Conservation (phyloP, 2,329 filamentous ascomycete species). For the Neofusicoccum cordaticola region DNA sequence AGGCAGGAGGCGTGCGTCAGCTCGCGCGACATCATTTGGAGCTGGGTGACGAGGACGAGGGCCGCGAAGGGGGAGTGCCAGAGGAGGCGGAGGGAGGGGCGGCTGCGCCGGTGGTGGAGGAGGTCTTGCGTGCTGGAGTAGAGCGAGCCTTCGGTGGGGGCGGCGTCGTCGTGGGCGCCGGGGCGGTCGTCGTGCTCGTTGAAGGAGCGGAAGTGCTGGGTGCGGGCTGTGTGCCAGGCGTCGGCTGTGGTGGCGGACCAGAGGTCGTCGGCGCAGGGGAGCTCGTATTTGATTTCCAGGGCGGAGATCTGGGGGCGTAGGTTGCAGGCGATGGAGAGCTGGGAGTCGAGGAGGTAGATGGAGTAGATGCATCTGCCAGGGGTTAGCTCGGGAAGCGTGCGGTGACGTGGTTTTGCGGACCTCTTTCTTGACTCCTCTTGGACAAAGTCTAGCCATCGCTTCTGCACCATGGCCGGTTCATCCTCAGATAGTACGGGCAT, state of each 20-base stretch:
- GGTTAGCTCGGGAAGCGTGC: constrained; percentile 7
- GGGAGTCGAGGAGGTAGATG: constrained; percentile 24
- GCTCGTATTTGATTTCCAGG: constrained; percentile 25
- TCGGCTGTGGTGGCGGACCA: constrained; percentile 22
- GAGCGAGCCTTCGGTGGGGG: not conserved
- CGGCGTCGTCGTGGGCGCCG: not conserved
- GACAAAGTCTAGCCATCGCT: not conserved
- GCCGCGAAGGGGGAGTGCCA: constrained; percentile 3
- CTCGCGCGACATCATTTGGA: not conserved
- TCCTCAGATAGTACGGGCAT: constrained; percentile 19
- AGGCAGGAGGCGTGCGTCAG: not conserved
- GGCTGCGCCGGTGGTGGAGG: not conserved
- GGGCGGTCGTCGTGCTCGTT: not conserved
- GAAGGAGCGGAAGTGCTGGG: not conserved
- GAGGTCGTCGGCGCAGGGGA: constrained; percentile 24
- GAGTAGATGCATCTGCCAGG: constrained; percentile 26
- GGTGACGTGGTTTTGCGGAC: not conserved
- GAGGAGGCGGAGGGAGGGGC: not conserved
- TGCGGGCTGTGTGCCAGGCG: constrained; percentile 18
- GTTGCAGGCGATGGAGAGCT: constrained; percentile 1
- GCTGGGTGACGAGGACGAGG: not conserved
- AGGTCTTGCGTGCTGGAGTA: not conserved
- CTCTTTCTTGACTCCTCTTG: not conserved
- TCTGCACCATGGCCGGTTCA: not conserved
- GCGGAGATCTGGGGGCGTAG: constrained; percentile 21